Evolutionary conservation across 345 rosid genomes (phyloP).

Genomic region (Euphorbia lathyris): DNA sequence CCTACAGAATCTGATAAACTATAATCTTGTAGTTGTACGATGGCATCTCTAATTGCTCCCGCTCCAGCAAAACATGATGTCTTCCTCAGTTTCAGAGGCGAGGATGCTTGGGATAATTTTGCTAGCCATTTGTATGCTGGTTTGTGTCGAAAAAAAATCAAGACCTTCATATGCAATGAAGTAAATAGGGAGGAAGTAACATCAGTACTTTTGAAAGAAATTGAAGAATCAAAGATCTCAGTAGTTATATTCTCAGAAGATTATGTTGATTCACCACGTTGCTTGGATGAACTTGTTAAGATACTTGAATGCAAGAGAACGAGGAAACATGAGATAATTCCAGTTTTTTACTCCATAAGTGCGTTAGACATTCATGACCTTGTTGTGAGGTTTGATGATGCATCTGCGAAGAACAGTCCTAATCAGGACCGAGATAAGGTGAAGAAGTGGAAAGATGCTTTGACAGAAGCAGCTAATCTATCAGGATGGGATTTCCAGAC

Average conservation of each 20-base stretch:
- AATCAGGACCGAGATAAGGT: not conserved
- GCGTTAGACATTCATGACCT: not conserved
- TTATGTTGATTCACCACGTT: not conserved
- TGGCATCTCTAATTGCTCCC: not conserved
- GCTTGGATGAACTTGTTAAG: not conserved
- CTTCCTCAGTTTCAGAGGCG: not conserved
- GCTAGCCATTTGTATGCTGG: not conserved
- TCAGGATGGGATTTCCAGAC: not conserved
- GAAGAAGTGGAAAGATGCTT: not conserved
- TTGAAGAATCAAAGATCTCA: not conserved
- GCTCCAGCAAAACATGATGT: not conserved
- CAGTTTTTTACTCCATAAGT: not conserved
- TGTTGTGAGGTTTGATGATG: not conserved
- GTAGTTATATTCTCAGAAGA: not conserved
- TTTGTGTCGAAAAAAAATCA: not conserved
- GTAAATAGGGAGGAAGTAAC: not conserved
- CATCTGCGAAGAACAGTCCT: not conserved
- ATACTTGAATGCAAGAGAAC: not conserved
- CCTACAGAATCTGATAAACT: not conserved
- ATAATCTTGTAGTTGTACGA: not conserved
- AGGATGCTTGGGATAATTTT: not conserved
- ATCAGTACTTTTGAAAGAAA: not conserved
- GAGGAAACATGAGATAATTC: not conserved
- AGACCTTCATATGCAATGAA: not conserved
- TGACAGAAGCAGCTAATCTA: not conserved